Base-by-base conservation (phyloP, 2,329 filamentous ascomycete genomes). In the Aspergillus sp. region DNA sequence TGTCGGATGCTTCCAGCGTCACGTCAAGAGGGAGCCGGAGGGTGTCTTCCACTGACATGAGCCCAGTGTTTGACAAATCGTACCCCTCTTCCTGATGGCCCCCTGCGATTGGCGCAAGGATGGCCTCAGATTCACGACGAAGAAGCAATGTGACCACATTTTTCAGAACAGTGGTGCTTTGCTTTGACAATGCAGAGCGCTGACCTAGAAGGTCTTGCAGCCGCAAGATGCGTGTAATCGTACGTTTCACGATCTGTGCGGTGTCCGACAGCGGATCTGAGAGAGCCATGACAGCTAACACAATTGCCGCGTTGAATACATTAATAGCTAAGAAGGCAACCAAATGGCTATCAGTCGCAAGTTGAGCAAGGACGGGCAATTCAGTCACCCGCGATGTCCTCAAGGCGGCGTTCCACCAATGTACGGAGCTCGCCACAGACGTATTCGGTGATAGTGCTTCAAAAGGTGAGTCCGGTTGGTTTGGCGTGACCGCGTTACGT, bases 321-420 rank as follows among this genome's bases (percentile, higher is more conserved):
- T 79, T 79, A 59, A 79, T 77, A 3, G 74, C 77, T 17, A 79
- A 63, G 55, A 79, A 79, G 5, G 76, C 73, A 5, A 77, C 74
- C 5, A 78, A 66, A 58, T 80, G 77, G n/a, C 72, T 78, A 15
- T 77, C 72, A 0, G 69, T 74, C 4, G 76, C 76, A 6, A 74
- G 62, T 39, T 74, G 70, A 17, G 71, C 68, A 5, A 79, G 70
- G 1, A 60, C 57, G 0, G 64, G 64, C 26, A 68, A 41, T 44
- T 68, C 65, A 2, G 72, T 75, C 2, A 78, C 67, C 18, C 66
- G 70, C 0, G 76, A 74, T 5, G 74, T 78, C 47, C 76, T 59
- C 44, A 76, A 58, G 9, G 77, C 76, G 1, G 76, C 76, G 34
- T 76, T 61, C 65, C 59, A 61, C 64, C 66, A 68, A 17, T 62